Percentiles rank a stretch among this genome's conserved stretches.
Conservation (phyloP, 768 basidiomycete species). For the Rhodotorula taiwanensis region DNA sequence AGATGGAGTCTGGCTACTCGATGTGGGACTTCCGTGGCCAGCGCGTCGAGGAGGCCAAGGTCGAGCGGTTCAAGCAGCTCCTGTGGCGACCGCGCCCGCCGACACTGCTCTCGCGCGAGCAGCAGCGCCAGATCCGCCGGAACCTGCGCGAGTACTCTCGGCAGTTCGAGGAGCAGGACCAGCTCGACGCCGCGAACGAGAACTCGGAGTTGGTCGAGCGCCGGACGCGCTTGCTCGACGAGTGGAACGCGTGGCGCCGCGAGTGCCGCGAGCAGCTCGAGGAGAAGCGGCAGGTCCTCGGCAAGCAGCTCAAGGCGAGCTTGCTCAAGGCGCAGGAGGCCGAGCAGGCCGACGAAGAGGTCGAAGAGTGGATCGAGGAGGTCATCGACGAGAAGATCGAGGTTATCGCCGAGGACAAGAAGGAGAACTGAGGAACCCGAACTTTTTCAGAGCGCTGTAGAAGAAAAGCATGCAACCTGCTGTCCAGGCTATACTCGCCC, state of each 20-base stretch:
- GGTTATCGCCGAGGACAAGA: slow-evolving; percentile 25
- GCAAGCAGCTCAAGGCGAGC: slow-evolving; percentile 26
- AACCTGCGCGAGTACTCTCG: slow-evolving; percentile 87
- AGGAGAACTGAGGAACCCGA: no score
- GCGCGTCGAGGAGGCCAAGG: slow-evolving; percentile 67
- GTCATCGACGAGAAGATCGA: slow-evolving; percentile 45
- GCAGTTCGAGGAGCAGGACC: slow-evolving; percentile 92
- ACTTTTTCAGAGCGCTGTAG: no score
- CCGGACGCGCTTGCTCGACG: slow-evolving; percentile 84
- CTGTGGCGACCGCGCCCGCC: slow-evolving; percentile 95
- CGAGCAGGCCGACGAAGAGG: slow-evolving; percentile 57
- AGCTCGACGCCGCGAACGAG: slow-evolving; percentile 86
- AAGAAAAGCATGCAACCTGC: no score
- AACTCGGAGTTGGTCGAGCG: slow-evolving; percentile 86
- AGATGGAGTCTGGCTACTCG: slow-evolving; percentile 94
- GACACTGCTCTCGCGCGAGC: slow-evolving; percentile 75
- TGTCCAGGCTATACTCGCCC: no score
- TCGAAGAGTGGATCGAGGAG: slow-evolving; percentile 55
- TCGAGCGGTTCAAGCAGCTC: slow-evolving; percentile 97
- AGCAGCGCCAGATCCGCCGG: slow-evolving; percentile 75
- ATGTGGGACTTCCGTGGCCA: slow-evolving; percentile 99
- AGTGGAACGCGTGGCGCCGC: slow-evolving; percentile 96
- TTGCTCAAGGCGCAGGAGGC: slow-evolving; percentile 54
- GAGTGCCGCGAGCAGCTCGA: slow-evolving; percentile 62
- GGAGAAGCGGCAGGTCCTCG: slow-evolving; percentile 52